Base-by-base conservation (phyloP, 129 eudicot species). In the Chrysanthemum seticuspe region DNA sequence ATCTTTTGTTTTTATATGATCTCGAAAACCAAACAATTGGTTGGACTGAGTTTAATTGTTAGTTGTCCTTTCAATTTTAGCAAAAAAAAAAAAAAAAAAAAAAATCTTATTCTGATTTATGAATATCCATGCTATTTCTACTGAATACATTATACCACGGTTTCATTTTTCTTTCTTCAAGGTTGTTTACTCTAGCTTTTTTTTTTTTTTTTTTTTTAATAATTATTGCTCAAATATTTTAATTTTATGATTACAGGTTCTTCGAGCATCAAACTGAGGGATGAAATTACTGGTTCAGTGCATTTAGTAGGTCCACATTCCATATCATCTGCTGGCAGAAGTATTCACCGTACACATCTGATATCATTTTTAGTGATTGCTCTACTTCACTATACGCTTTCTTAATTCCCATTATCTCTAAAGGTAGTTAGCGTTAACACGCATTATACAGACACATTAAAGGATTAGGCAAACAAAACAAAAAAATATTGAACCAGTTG, bases 11-110 rank as follows among this genome's bases (percentile, higher is more conserved):
- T 73, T 79, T 91, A 45, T 91, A 91, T 65, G 97, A 88, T 78
- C 90, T 91, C 54, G 97, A 86, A 71, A 88, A 91, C 34, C 88
- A 86, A 70, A 78, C 85, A 25, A 88, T 91, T 79, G 96, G 97
- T 51, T 91, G 97, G 97, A 79, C 92, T 0, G 83, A 86, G 74
- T 86, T 88, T 72, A 88, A 91, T 75, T 91, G 97, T 91, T 77
- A 91, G 97, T 86, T 29, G 23, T 77, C 6, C 27, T 16, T 70
- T 14, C 19, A 15, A 10, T 50, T 76, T 60, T 68, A 66, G 52
- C 14, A 27, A 27, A 23, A 23, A 23, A 23, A 23, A 23, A 23
- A 27, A 27, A 23, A 23, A 23, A 23, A 23, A 23, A 23, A 19
- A 19, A 19, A 19, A 19, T 3, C 15, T 49, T 56, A 40, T 36